phyloP scores from a whole-genome alignment of 192 early-diverging fungal species.

The Podila clonocystis region DNA sequence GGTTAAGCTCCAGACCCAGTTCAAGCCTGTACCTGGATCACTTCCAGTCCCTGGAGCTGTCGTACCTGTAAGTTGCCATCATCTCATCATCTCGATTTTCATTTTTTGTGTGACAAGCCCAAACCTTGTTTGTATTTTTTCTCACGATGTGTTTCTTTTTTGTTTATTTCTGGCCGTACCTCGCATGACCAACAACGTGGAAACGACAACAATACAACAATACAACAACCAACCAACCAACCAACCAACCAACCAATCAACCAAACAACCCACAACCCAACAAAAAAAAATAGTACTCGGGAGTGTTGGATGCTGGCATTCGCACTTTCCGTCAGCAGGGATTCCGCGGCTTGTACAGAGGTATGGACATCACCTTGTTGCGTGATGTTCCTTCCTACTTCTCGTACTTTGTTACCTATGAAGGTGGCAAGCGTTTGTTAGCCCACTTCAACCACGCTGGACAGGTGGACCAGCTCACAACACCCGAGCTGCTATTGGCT shows the following conservation, averaged over 20 bases:
- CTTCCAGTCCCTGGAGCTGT: constrained; percentile 9
- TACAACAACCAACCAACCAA: neutral
- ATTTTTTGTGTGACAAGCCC: neutral
- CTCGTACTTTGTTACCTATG: constrained; percentile 93
- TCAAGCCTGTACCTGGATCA: constrained; percentile 25
- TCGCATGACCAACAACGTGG: too few relatives aligned
- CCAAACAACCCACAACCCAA: neutral
- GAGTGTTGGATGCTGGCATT: constrained; percentile 86
- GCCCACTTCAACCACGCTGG: constrained; percentile 62
- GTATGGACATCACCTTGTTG: constrained; percentile 89
- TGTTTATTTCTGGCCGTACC: neutral
- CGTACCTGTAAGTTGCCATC: constrained; percentile 38
- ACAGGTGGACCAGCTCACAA: constrained; percentile 71
- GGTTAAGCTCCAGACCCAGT: constrained; percentile 76
- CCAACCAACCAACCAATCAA: neutral
- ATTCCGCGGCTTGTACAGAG: constrained; percentile 84
- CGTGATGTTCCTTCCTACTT: constrained; percentile 94
- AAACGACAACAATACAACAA: too few relatives aligned
- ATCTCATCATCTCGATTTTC: neutral
- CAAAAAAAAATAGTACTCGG: constrained; percentile 73
- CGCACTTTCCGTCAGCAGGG: constrained; percentile 84
- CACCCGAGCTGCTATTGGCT: constrained; percentile 85
- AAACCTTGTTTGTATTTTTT: neutral
- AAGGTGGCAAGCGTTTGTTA: constrained; percentile 78
- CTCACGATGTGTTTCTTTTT: neutral